Base-by-base conservation (phyloP, 2,329 filamentous ascomycete species). In the Pseudogymnoascus sp. region DNA sequence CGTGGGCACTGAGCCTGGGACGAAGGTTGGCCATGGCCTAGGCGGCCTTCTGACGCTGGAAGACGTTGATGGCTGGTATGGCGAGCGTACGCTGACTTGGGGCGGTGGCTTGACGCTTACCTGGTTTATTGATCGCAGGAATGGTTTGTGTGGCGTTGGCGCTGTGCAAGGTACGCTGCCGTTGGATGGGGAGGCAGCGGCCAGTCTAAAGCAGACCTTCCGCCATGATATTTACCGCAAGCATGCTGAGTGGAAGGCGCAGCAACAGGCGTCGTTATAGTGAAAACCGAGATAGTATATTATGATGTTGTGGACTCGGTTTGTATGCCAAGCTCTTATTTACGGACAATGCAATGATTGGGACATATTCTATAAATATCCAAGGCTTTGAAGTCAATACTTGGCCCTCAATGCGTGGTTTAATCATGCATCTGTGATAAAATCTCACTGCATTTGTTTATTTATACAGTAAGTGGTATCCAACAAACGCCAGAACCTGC, bases 121-220 rank as follows among this genome's bases (percentile, higher is more conserved):
- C 2, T 82, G 79, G 80, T 81, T 81, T 18, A 73, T 81, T 62
- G 79, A 81, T 67, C 77, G 78, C 1, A 76, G 77, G 71, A 80
- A 78, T 65, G 74, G 75, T 12, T 65, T 81, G 4, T 80, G 77
- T 60, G 78, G 76, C 12, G 62, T 80, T 1, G 75, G 73, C 1
- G 78, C 78, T 16, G 26, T 78, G 1, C 77, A 79, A 64, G 70
- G 76, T 5, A 42, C 67, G 12, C n/a, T 79, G 23, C 77, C 78
- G 1, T 21, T 77, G 5, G 70, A 76, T 63, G 45, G 31, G 1
- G 65, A 67, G 0, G 21, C 65, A 0, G 65, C 76, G 1, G 45
- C 62, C 0, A 69, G 68, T 3, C 64, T 80, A 63, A 80, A 80
- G 71, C 73, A 80, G 64, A 72, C 69, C 0, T 79, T 80, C 60